Conservation (phyloP, 2,329 filamentous ascomycete species). For the Alternaria solani region DNA sequence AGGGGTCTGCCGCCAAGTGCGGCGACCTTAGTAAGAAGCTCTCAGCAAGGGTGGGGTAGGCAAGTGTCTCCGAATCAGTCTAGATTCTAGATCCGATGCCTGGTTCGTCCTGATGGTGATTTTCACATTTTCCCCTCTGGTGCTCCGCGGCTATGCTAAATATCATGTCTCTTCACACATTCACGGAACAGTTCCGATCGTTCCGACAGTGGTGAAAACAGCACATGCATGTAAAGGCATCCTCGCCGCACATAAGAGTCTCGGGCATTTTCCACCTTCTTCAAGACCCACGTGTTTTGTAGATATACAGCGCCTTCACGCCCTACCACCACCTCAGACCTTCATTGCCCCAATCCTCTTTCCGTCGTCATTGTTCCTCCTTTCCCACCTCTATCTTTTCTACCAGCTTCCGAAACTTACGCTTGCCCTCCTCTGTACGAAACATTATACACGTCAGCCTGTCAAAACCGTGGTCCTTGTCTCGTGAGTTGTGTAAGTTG, state of each 20-base stretch:
- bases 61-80: background rate
- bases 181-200: background rate
- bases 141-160: background rate
- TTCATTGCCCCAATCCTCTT: background rate
- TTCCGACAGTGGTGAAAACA: background rate
- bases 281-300: background rate
- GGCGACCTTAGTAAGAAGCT: constrained; percentile 18
- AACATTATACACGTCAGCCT: constrained; percentile 4
- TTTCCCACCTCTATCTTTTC: constrained; percentile 1
- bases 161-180: background rate
- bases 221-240: background rate
- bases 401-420: constrained; percentile 6
- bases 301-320: background rate
- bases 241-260: background rate
- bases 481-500: background rate
- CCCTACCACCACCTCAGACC: background rate
- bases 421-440: constrained; percentile 1
- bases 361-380: background rate
- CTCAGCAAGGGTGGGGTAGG: constrained; percentile 7
- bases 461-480: background rate
- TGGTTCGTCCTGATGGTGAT: background rate
- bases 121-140: background rate
- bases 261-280: constrained; percentile 1
- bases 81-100: background rate
- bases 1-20: constrained; percentile 18